phyloP scores from a whole-genome alignment of 768 basidiomycete genomes.

The Lactifluus hygrophoroides region DNA sequence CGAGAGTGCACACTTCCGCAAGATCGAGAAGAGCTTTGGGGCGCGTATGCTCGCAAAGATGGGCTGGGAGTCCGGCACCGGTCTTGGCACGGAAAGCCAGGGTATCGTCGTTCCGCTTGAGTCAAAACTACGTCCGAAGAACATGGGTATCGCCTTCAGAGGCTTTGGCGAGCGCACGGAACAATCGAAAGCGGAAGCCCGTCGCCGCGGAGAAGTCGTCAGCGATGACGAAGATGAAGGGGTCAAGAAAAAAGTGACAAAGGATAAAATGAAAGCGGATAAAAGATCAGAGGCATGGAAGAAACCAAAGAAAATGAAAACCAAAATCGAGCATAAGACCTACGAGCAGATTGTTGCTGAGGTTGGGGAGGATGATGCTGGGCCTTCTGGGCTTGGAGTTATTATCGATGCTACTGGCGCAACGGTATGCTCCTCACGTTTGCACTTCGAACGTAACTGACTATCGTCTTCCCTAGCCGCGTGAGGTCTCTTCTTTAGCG shows the following conservation, averaged over 20 bases:
- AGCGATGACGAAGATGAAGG: slow-evolving; percentile 64
- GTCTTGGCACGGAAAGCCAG: slow-evolving; percentile 64
- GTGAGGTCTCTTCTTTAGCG: slow-evolving; percentile 79
- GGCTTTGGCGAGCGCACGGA: slow-evolving; percentile 87
- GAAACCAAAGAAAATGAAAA: slow-evolving; percentile 75
- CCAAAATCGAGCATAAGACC: slow-evolving; percentile 86
- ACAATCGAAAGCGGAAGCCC: slow-evolving; percentile 75
- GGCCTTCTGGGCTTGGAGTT: slow-evolving; percentile 55
- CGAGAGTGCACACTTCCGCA: slow-evolving; percentile 78
- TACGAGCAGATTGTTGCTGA: slow-evolving; percentile 95
- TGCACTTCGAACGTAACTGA: slow-evolving; percentile 14
- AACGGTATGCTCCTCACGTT: slow-evolving; percentile 47
- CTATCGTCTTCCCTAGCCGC: slow-evolving; percentile 41
- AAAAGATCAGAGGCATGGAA: slow-evolving; percentile 77
- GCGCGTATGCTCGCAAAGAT: slow-evolving; percentile 89
- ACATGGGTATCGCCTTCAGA: slow-evolving; percentile 79
- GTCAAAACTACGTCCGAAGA: slow-evolving; percentile 73
- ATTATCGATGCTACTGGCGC: slow-evolving; percentile 95
- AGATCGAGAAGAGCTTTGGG: slow-evolving; percentile 69
- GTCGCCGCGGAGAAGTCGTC: slow-evolving; percentile 59
- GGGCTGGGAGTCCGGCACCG: slow-evolving; percentile 85
- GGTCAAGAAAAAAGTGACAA: slow-evolving; percentile 40
- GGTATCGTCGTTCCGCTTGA: slow-evolving; percentile 89
- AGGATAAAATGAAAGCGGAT: slow-evolving; percentile 37
- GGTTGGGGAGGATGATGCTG: slow-evolving; percentile 51